These are phyloP conservation scores for Basipetospora chlamydospora DNA, from an alignment of 2,329 filamentous ascomycete species.

Conservation along the genomic window DNA sequence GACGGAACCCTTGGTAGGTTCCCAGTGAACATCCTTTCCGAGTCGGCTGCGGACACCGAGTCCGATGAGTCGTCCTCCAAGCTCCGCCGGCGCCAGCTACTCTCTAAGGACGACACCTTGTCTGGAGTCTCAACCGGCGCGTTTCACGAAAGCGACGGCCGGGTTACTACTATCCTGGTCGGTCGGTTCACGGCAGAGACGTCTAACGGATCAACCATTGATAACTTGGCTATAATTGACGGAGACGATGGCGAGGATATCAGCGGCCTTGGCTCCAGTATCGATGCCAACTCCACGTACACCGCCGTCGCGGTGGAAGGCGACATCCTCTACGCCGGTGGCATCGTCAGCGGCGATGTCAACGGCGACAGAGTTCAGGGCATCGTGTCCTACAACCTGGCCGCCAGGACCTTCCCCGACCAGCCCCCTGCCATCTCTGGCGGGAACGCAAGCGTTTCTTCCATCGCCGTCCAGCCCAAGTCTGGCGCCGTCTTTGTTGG, in stretches of 20 bases:
- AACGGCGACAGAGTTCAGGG: conserved; percentile 51
- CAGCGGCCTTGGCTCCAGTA: conserved; percentile 50
- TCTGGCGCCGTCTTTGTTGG: conserved; percentile 70
- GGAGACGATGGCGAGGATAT: conserved; percentile 52
- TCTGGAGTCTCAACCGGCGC: conserved; percentile 63
- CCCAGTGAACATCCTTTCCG: conserved; percentile 38
- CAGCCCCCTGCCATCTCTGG: conserved; percentile 69
- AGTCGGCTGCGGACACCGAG: conserved; percentile 14
- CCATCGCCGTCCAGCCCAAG: conserved; percentile 58
- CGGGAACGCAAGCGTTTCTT: conserved; percentile 54
- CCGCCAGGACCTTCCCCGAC: conserved; percentile 43
- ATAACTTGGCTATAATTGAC: conserved; percentile 75
- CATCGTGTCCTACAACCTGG: conserved; percentile 67
- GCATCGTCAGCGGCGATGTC: conserved; percentile 58
- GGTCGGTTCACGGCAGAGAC: conserved; percentile 68
- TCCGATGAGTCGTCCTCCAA: conserved; percentile 20
- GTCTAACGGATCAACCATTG: conserved; percentile 53
- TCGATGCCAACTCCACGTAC: conserved; percentile 63
- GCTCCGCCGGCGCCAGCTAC: conserved; percentile 31
- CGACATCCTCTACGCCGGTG: conserved; percentile 67
- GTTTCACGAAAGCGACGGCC: conserved; percentile 55
- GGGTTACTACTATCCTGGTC: conserved; percentile 76
- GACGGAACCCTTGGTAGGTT: conserved; percentile 37
- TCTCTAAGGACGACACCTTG: conserved; percentile 22
- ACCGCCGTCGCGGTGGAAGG: conserved; percentile 52